phyloP scores from a whole-genome alignment of 2,329 filamentous ascomycete species.

The Didymosphaeria variabile region DNA sequence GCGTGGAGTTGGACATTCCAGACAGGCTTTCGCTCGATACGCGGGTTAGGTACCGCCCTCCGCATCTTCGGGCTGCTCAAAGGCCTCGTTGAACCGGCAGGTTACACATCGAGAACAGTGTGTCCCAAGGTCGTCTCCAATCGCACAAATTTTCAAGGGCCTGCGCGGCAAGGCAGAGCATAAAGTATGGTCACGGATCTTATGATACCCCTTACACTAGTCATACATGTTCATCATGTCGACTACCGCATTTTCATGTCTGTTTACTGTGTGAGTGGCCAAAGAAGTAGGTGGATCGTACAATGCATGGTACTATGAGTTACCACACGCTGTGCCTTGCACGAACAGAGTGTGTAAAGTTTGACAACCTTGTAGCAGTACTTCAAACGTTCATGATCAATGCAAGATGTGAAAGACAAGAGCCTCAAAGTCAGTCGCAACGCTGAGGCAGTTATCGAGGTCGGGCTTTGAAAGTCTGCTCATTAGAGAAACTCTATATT shows the following conservation, averaged over 20 bases:
- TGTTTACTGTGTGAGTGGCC: no score
- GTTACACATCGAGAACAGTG: not conserved
- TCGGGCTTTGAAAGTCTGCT: not conserved
- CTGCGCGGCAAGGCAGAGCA: not conserved
- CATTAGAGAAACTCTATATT: not conserved
- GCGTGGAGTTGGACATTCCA: constrained; percentile 64
- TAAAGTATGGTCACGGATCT: not conserved
- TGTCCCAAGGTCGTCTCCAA: not conserved
- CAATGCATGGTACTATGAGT: no score
- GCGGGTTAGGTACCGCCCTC: constrained; percentile 60
- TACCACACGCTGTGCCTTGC: no score
- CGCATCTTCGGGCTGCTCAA: constrained; percentile 23
- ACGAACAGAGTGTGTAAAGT: no score
- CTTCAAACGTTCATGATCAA: no score
- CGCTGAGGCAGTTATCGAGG: no score
- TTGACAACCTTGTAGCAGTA: no score
- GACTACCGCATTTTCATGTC: no score
- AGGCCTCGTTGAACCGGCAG: constrained; percentile 28
- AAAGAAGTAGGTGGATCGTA: no score
- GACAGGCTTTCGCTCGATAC: constrained; percentile 69
- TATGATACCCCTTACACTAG: constrained; percentile 5
- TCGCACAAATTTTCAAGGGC: no score
- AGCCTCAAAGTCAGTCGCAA: no score
- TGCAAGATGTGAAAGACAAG: no score
- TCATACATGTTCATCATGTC: not conserved